Percentiles rank a stretch among this genome's conserved stretches.
These are phyloP conservation scores for Chloris gayana DNA, from an alignment of 176 grass and related monocot species.

Conservation along the genomic window DNA sequence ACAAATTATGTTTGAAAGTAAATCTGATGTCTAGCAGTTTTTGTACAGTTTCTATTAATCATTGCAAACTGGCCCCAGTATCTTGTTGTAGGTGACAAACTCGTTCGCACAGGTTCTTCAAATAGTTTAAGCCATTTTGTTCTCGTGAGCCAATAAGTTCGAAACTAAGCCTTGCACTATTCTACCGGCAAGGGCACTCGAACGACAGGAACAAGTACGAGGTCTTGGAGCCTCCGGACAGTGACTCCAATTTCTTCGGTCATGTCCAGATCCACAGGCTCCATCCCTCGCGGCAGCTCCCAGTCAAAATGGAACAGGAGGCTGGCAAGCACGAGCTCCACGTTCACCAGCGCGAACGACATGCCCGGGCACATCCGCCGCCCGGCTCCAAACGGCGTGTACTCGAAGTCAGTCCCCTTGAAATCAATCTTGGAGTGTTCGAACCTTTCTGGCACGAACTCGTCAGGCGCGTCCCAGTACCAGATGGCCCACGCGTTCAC, in stretches of 20 bases:
- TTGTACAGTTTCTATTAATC: too few relatives aligned
- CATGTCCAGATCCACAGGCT: conserved; percentile 32
- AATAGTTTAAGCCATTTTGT: too few relatives aligned
- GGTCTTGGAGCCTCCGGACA: background rate
- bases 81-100: too few relatives aligned
- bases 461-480: conserved; percentile 25
- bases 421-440: background rate
- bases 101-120: too few relatives aligned
- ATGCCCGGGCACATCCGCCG: conserved; percentile 51
- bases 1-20: too few relatives aligned
- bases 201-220: background rate
- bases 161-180: background rate
- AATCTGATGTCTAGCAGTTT: too few relatives aligned
- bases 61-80: too few relatives aligned
- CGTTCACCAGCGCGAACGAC: conserved; percentile 19
- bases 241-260: conserved; percentile 24
- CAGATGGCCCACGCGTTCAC: conserved; percentile 44
- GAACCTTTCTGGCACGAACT: conserved; percentile 42
- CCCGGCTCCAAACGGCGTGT: conserved; percentile 37
- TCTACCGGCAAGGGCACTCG: background rate
- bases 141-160: too few relatives aligned
- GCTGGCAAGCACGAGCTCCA: conserved; percentile 33
- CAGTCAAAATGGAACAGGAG: conserved; percentile 58
- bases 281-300: conserved; percentile 12
- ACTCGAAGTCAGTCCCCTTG: conserved; percentile 34